These are phyloP conservation scores for Prunus armeniaca DNA, from an alignment of 306 rosid species.

Conservation along the genomic window DNA sequence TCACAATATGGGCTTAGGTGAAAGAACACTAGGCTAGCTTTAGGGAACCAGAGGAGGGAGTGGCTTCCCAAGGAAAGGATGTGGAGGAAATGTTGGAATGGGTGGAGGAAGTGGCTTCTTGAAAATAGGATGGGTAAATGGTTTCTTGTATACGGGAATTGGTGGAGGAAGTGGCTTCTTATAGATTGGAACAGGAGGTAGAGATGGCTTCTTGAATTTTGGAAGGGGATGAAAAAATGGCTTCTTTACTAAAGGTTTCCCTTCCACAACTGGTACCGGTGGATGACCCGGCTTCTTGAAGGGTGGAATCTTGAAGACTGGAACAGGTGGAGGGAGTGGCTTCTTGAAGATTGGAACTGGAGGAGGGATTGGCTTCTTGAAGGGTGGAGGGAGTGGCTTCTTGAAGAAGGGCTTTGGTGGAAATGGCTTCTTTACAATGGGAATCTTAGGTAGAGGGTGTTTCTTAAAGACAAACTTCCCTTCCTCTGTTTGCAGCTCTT, in stretches of 20 bases:
- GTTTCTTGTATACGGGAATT: slow-evolving; percentile 19
- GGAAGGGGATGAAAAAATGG: slow-evolving; percentile 1
- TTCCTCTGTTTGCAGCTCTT: not conserved
- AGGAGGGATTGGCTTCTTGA: slow-evolving; percentile 8
- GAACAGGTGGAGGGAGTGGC: not conserved
- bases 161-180: slow-evolving; percentile 11
- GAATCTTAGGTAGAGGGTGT: not conserved
- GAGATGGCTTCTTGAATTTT: slow-evolving; percentile 11
- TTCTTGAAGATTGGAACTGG: slow-evolving; percentile 10
- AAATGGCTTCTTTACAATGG: not conserved
- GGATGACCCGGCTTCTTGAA: slow-evolving; percentile 4
- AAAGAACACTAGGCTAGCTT: not conserved
- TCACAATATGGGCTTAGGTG: not conserved
- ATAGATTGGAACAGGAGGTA: not conserved
- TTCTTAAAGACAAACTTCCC: slow-evolving; percentile 15
- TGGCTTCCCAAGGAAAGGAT: slow-evolving; percentile 9
- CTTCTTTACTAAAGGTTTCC: slow-evolving; percentile 13
- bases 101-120: slow-evolving; percentile 16
- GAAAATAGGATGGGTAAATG: not conserved
- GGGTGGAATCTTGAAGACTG: slow-evolving; percentile 15
- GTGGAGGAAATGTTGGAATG: not conserved
- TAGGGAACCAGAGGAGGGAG: slow-evolving; percentile 1
- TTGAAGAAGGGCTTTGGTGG: slow-evolving; percentile 18
- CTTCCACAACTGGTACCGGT: not conserved
- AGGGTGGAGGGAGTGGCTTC: slow-evolving; percentile 5